These are phyloP conservation scores for Claviceps humidiphila DNA, from an alignment of 2,329 filamentous ascomycete species.

Conservation along the genomic window DNA sequence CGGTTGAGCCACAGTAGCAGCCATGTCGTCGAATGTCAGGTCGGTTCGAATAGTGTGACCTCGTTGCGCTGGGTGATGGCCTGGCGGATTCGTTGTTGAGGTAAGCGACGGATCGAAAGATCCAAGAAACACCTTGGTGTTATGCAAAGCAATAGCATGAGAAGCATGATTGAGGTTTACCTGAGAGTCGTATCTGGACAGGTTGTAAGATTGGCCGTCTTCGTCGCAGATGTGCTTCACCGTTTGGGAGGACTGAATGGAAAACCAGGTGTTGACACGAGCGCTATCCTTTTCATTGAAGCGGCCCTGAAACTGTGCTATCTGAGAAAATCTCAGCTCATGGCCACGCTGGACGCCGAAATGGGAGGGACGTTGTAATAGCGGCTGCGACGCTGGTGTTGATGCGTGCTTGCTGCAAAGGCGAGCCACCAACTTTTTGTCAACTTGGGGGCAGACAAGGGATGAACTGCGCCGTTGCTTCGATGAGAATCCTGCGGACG, in stretches of 20 bases:
- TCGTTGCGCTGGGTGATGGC: neutral
- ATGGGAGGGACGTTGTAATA: neutral
- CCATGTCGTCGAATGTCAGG: constrained; percentile 11
- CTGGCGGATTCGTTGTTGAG: neutral
- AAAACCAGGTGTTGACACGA: neutral
- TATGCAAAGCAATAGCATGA: neutral
- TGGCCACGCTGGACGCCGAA: neutral
- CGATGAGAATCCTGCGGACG: neutral
- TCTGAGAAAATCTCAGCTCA: constrained; percentile 6
- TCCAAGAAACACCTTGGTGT: neutral
- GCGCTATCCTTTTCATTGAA: neutral
- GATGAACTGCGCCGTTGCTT: neutral
- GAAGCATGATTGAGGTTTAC: neutral
- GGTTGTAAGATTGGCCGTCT: neutral
- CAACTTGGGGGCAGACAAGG: neutral
- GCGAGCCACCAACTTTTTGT: neutral
- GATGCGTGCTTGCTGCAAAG: neutral
- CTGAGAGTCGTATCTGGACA: neutral
- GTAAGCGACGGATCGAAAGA: neutral
- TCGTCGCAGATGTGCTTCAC: neutral
- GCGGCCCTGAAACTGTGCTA: neutral
- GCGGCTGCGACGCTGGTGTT: neutral
- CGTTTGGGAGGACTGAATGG: neutral
- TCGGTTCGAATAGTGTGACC: neutral
- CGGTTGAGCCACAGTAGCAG: constrained; percentile 20